Base-by-base conservation (phyloP, 2,329 filamentous ascomycete genomes). In the Talaromyces islandicus region DNA sequence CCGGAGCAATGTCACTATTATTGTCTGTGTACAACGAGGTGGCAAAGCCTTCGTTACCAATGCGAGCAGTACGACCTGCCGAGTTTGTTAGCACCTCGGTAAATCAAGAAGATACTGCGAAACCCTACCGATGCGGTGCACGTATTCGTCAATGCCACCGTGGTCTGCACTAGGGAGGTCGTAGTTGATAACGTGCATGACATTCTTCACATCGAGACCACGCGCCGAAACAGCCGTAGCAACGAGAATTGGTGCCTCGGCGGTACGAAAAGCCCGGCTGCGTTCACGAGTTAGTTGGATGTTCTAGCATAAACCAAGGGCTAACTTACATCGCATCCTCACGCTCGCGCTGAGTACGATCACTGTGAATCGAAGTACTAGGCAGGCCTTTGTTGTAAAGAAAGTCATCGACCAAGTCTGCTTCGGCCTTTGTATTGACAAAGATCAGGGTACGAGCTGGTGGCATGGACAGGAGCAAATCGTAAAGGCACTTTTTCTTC, bases 71-170 rank as follows among this genome's bases (percentile, higher is more conserved):
- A 62, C 94, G 92, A 63, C 94, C 89, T 91, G 11, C 14, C 35
- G 21, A 32, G 50, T 46, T 48, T n/a, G 27, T 30, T 35, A 43
- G 50, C 29, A 35, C 38, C 11, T 17, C 17, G 19, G 11, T 21
- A 38, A 12, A 19, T 7, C 53, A 6, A 38, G 24, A 35, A n/a
- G 10, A 19, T 55, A 7, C 7, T 38, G 14, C 53, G 7, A 43
- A 4, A 24, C 24, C 59, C 76, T 85, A 91, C 89, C 94, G 71
- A 97, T 97, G 12, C 94, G 91, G 71, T 99, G 94, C 27, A 89
- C 87, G 68, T 97, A 99, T 72, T 97, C 94, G 54, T 90, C 87
- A 59, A 97, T 96, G 2, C 92, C 93, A n/a, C 91, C 92, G 66
- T 93, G 83, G 0, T 85, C 79, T 50, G 81, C 76, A 5, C 81